Base-by-base conservation (phyloP, 139 green algal species). In the Pleodorina starrii region DNA sequence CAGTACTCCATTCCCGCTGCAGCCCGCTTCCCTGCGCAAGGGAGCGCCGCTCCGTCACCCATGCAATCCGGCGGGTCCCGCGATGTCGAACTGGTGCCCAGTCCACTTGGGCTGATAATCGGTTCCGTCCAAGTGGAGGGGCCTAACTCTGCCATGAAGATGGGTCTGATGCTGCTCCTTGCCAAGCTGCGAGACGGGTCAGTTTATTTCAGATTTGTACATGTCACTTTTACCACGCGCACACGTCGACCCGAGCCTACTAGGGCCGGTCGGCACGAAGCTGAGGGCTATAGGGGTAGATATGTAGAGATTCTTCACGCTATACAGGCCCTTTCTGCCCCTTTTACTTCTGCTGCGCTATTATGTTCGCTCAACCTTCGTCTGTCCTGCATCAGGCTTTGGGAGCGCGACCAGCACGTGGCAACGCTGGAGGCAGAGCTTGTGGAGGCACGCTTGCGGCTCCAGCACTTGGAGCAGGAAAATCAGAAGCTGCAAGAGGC, bases 391-490 rank as follows among this genome's bases (percentile, higher is more conserved):
- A n/a, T n/a, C 63, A 77, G 81, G 23, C 40, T 87, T 29, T 43
- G 25, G 0, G 63, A 86, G 7, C 60, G 44, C 27, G 42, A 54
- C 27, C 42, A 48, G 43, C 60, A 25, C 5, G 42, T 48, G 6
- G 42, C n/a, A 7, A 11, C 42, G 2, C 60, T 87, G 81, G 60
- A 63, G 81, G 59, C 38, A 17, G 21, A 84, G 76, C 76, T 84
- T 16, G 32, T 10, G 6, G 48, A 84, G 48, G 48, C 76, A 5
- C 44, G 76, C 29, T n/a, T 46, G 17, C n/a, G 48, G 43, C 32
- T 71, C 35, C 76, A 35, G 6, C 10, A 35, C 48, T 0, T 84
- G 19, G 76, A 84, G 48, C 50, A 84, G 48, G 48, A 84, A 48
- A 9, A 66, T 5, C 32, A 46, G 35, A 32, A 46, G 19, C 35